Conservation (phyloP, 129 eudicot species). For the Flaveria linearis region DNA sequence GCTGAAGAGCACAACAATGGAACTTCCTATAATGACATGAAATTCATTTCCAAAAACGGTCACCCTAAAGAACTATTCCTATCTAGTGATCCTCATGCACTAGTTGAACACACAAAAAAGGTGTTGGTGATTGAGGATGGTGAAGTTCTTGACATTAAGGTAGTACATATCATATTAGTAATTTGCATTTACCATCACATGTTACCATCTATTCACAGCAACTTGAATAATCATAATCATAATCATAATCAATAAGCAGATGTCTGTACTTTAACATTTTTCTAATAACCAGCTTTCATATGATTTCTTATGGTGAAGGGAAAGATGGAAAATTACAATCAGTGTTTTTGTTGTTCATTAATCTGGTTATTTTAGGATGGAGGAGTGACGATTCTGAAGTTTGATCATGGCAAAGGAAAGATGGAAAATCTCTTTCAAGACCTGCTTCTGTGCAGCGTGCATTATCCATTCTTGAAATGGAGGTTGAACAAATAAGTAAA, state of each 20-base stretch:
- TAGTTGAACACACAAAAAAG: conserved; percentile 91
- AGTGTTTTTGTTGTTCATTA: neutral
- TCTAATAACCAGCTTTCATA: neutral
- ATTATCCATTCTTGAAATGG: conserved; percentile 90
- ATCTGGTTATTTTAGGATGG: conserved; percentile 56
- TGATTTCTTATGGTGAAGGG: neutral
- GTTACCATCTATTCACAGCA: neutral
- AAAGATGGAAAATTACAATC: too few relatives aligned
- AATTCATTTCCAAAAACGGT: conserved; percentile 57
- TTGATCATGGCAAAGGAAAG: conserved; percentile 64
- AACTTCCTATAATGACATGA: conserved; percentile 58
- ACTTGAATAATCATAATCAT: neutral
- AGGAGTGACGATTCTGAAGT: conserved; percentile 74
- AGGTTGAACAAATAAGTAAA: conserved; percentile 89
- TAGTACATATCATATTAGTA: conserved; percentile 24
- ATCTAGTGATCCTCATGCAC: conserved; percentile 90
- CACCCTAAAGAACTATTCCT: conserved; percentile 82
- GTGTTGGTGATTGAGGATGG: conserved; percentile 88
- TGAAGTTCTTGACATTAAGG: conserved; percentile 88
- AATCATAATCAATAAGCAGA: neutral
- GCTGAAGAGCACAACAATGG: conserved; percentile 46
- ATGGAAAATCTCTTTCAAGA: conserved; percentile 49
- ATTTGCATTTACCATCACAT: conserved; percentile 6
- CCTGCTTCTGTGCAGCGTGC: conserved; percentile 92
- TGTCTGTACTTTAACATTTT: neutral